Evolutionary conservation across 1,284 basidiomycete genomes (phyloP).

Genomic region (Melampsora americana): DNA sequence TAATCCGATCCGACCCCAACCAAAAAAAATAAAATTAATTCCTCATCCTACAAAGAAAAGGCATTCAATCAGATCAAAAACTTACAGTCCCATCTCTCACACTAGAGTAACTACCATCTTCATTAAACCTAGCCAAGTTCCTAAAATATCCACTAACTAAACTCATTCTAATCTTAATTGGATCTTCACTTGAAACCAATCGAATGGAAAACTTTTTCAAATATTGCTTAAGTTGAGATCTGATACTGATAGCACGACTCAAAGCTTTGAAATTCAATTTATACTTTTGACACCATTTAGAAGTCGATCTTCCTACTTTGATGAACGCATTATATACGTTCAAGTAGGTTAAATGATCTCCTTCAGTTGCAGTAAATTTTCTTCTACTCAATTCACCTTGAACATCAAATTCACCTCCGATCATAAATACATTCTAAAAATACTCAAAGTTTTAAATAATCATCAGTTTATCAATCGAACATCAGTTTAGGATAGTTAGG

Average conservation of each 20-base stretch:
- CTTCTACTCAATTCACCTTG: constrained; percentile 82
- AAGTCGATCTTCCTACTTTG: constrained; percentile 70
- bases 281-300: constrained; percentile 87
- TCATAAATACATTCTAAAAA: constrained; percentile 69
- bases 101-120: constrained; percentile 82
- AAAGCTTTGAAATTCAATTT: constrained; percentile 86
- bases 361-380: constrained; percentile 96
- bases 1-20: constrained; percentile 54
- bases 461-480: background rate
- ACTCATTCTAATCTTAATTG: constrained; percentile 71
- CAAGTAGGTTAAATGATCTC: constrained; percentile 84
- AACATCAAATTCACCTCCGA: constrained; percentile 74
- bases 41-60: background rate
- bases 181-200: constrained; percentile 68
- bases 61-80: constrained; percentile 40
- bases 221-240: constrained; percentile 86
- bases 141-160: constrained; percentile 89
- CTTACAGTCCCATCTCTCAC: constrained; percentile 74
- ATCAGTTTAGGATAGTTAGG: background rate
- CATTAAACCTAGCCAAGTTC: constrained; percentile 82
- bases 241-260: constrained; percentile 84
- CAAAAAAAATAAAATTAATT: too few relatives aligned
- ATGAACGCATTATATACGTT: constrained; percentile 94
- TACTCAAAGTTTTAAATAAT: constrained; percentile 52
- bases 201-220: constrained; percentile 80